Evolutionary conservation across 164 flowering plant species (phyloP).

Genomic region (Vitis rupestris): DNA sequence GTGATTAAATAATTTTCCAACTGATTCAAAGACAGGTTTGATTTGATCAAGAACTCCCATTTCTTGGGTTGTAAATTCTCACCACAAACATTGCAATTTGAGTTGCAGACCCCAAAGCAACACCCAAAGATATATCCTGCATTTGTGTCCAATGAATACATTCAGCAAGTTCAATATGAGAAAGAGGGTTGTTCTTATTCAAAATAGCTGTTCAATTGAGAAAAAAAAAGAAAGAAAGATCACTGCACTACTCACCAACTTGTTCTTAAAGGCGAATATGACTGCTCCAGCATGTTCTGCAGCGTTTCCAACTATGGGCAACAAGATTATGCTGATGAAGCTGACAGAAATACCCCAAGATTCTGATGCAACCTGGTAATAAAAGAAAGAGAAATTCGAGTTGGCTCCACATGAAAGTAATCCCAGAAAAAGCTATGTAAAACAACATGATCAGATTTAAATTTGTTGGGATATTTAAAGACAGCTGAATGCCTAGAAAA

Average conservation of each 20-base stretch:
- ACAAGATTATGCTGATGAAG: constrained; percentile 84
- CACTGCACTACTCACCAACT: constrained; percentile 53
- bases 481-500: background rate
- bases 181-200: too few relatives aligned
- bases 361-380: constrained; percentile 67
- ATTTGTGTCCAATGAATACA: constrained; percentile 6
- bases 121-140: constrained; percentile 91
- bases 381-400: background rate
- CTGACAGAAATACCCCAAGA: constrained; percentile 87
- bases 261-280: constrained; percentile 88
- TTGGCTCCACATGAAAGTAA: background rate
- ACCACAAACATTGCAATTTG: constrained; percentile 95
- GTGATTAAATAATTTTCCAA: background rate
- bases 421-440: background rate
- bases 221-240: background rate
- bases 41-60: too few relatives aligned
- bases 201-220: background rate
- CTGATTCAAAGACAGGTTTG: too few relatives aligned
- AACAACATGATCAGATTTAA: too few relatives aligned
- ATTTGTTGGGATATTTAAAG: too few relatives aligned
- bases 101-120: constrained; percentile 91
- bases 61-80: constrained; percentile 14
- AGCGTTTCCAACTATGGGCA: constrained; percentile 95
- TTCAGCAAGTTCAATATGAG: too few relatives aligned
- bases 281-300: constrained; percentile 95